Evolutionary conservation across 2,329 filamentous ascomycete genomes (phyloP).

Genomic region (Ustilaginoidea virens): DNA sequence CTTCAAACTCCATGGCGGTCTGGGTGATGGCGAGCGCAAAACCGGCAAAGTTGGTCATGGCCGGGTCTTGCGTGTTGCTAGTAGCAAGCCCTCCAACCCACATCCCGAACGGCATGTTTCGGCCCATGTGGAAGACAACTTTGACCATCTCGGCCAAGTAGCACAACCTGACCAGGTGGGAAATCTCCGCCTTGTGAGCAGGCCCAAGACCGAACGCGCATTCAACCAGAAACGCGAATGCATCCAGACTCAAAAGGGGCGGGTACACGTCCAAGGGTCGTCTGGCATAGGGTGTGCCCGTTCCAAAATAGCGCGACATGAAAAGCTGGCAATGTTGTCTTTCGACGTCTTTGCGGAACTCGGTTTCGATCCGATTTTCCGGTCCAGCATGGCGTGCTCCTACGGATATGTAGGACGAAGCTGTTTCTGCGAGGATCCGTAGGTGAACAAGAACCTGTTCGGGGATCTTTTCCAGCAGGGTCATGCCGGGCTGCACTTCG

Average conservation of each 20-base stretch:
- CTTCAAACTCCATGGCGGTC: slow-evolving; percentile 25
- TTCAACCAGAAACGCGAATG: slow-evolving; percentile 71
- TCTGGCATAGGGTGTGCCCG: slow-evolving; percentile 5
- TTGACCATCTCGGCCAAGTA: slow-evolving; percentile 87
- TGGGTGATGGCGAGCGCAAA: slow-evolving; percentile 36
- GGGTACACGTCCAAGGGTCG: slow-evolving; percentile 29
- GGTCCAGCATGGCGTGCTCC: slow-evolving; percentile 49
- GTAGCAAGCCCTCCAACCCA: slow-evolving; percentile 32
- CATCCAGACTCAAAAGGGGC: slow-evolving; percentile 52
- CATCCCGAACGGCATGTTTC: slow-evolving; percentile 33
- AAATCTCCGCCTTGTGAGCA: slow-evolving; percentile 55
- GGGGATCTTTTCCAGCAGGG: slow-evolving; percentile 69
- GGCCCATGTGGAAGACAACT: slow-evolving; percentile 46
- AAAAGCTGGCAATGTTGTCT: slow-evolving; percentile 67
- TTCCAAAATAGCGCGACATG: slow-evolving; percentile 37
- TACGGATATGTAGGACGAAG: slow-evolving; percentile 67
- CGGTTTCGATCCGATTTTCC: slow-evolving; percentile 45
- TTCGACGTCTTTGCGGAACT: slow-evolving; percentile 53
- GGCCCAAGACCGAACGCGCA: slow-evolving; percentile 55
- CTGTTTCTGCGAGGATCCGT: slow-evolving; percentile 76
- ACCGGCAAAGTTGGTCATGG: slow-evolving; percentile 37
- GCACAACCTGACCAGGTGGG: slow-evolving; percentile 69
- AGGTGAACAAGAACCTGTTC: slow-evolving; percentile 75
- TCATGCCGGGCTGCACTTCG: slow-evolving; percentile 56
- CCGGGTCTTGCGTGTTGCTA: slow-evolving; percentile 26